Evolutionary conservation across 2,329 filamentous ascomycete species (phyloP).

Genomic region (Hypoxylon sp.): DNA sequence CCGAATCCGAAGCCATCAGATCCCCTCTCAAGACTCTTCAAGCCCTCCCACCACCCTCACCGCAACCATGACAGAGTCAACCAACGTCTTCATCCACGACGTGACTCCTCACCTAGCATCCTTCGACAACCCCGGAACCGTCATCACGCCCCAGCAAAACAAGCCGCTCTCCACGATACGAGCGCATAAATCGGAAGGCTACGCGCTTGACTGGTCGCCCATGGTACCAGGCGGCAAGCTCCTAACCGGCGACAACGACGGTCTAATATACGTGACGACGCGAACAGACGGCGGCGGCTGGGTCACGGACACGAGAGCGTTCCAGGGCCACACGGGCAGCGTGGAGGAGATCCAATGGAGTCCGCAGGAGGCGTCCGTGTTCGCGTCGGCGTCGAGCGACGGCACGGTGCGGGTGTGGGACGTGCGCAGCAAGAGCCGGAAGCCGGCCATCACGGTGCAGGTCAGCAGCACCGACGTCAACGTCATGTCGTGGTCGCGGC

Average conservation of each 20-base stretch:
- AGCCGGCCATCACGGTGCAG: conserved; percentile 85
- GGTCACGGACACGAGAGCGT: conserved; percentile 84
- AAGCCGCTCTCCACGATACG: conserved; percentile 88
- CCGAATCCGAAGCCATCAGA: conserved; percentile 87
- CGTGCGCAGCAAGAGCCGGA: conserved; percentile 85
- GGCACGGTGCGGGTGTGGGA: conserved; percentile 98
- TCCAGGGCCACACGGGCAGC: conserved; percentile 82
- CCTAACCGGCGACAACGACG: conserved; percentile 89
- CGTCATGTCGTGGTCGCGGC: conserved; percentile 92
- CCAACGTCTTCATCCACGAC: conserved; percentile 91
- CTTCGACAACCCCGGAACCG: conserved; percentile 87
- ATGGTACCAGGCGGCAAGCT: conserved; percentile 82
- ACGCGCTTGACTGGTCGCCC: conserved; percentile 96
- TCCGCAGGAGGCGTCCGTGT: conserved; percentile 89
- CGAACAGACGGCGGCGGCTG: conserved; percentile 88
- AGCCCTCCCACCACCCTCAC: conserved; percentile 82
- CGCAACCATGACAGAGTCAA: conserved; percentile 90
- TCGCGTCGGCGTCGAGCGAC: conserved; percentile 92
- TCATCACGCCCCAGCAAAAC: conserved; percentile 82
- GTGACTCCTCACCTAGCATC: conserved; percentile 87
- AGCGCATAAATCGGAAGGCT: conserved; percentile 93
- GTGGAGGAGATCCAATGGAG: conserved; percentile 98
- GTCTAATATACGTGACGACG: conserved; percentile 87
- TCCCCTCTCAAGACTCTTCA: conserved; percentile 73
- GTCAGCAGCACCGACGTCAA: conserved; percentile 90